Evolutionary conservation across 352 stramenopile genomes (phyloP), one percentile per base, ranked within the genome.

Genomic region (Phytophthora parvispora): DNA sequence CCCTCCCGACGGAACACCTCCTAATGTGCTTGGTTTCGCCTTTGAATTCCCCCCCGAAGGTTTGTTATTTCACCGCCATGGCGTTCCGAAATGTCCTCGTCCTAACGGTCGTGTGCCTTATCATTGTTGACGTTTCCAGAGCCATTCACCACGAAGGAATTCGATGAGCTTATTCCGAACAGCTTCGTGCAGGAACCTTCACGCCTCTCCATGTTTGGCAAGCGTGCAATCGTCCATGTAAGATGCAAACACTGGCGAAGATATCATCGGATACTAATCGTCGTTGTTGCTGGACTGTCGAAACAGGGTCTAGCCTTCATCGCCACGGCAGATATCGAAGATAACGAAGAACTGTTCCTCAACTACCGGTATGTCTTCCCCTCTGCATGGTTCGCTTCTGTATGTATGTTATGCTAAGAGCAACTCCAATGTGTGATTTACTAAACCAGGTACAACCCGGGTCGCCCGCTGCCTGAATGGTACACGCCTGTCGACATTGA

Each of bases 201-300:
- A 48, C 87, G 86, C 36, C 69, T 93, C 36, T 84, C 89, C 27
- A 94, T 95, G 87, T 88, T 94, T 66, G 89, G 89, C 71, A 94
- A 94, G 57, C 87, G 89, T n/a, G 77, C 83, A 34, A 83, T 93
- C 15, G 86, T 97, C n/a, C 86, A 94, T 72, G 89, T 96, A 85
- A 24, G 75, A 67, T 22, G 8, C 42, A 52, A 27, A 25, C 6
- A 27, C 47, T 25, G 6, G 15, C n/a, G 20, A 49, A 31, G 16
- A 7, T n/a, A 5, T 40, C 22, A 32, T 12, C 49, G 16, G 4
- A 27, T 49, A 45, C 22, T 25, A 8, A 50, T 6, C 3, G 24
- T 31, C 43, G 27, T 32, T 29, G 16, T 0, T 22, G 36, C 10
- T 47, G 18, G 16, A 49, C 24, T 18, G 2, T 27, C n/a, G 20